Evolutionary conservation across 73 alveolate genomes (phyloP).

Genomic region (Symbiodinium natans): DNA sequence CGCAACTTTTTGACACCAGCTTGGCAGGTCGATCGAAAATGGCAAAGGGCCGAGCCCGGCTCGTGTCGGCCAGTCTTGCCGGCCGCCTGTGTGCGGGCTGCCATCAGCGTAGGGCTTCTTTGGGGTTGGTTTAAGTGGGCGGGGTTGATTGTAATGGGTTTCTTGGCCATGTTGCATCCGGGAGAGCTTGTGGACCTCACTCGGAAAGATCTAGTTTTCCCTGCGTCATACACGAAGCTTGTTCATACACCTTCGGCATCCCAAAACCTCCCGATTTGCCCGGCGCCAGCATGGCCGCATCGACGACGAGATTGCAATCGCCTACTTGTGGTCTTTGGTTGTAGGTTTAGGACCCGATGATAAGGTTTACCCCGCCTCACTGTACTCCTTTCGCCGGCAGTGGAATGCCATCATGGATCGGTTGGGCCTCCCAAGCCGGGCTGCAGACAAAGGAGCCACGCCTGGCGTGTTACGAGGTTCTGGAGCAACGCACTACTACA

Average conservation of each 20-base stretch:
- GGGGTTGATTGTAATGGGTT: background rate
- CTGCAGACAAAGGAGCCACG: background rate
- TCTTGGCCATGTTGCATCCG: background rate
- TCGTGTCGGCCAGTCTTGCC: background rate
- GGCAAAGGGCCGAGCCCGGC: background rate
- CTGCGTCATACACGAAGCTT: background rate
- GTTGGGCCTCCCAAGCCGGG: background rate
- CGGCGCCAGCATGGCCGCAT: background rate
- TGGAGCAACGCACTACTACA: too few relatives aligned
- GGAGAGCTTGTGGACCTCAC: background rate
- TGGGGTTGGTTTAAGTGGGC: background rate
- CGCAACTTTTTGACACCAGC: background rate
- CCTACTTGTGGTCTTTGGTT: background rate
- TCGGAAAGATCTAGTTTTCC: background rate
- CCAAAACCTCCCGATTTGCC: conserved; percentile 2
- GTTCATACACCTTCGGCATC: background rate
- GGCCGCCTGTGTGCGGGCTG: background rate
- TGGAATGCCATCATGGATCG: background rate
- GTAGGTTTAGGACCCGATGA: background rate
- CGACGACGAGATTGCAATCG: background rate
- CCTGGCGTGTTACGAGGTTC: background rate
- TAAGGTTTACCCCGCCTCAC: background rate
- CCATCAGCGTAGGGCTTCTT: background rate
- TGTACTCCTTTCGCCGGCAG: background rate
- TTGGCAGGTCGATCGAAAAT: background rate